These are phyloP conservation scores for Verbascum thapsus DNA, from an alignment of 257 asterid genomes.

Conservation along the genomic window DNA sequence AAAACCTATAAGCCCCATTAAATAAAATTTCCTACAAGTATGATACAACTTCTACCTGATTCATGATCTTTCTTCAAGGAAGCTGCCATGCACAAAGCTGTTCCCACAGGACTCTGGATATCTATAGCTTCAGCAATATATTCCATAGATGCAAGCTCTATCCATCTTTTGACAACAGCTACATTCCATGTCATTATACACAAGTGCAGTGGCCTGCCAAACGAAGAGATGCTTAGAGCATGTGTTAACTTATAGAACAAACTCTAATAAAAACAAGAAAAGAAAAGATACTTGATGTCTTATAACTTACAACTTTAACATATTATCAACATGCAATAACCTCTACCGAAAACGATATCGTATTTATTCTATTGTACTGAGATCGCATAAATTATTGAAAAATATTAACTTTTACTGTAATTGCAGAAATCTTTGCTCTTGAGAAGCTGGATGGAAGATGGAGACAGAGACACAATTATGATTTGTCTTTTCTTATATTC, in stretches of 20 bases:
- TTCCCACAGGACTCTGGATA: conserved; percentile 85
- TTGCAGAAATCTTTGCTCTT: no score
- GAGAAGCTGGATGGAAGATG: no score
- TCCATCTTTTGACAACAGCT: conserved; percentile 88
- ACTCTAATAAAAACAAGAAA: conserved; percentile 17
- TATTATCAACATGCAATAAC: neutral
- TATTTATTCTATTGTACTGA: no score
- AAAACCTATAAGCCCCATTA: conserved; percentile 25
- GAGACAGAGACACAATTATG: no score
- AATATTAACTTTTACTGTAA: no score
- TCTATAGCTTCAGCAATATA: conserved; percentile 83
- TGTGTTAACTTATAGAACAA: conserved; percentile 27
- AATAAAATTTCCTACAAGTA: conserved; percentile 17
- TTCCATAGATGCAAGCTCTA: conserved; percentile 78
- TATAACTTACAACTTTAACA: conserved; percentile 9
- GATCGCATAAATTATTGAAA: no score
- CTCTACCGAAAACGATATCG: no score
- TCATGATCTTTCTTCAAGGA: conserved; percentile 87
- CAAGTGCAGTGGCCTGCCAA: conserved; percentile 90
- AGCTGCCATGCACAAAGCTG: conserved; percentile 98
- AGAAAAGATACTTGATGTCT: neutral
- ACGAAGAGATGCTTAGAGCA: conserved; percentile 30
- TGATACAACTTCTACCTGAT: conserved; percentile 56
- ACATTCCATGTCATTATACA: conserved; percentile 89
- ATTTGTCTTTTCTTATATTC: no score